Evolutionary conservation across 2,329 filamentous ascomycete genomes (phyloP), one percentile per base, ranked within the genome.

Genomic region (Cladophialophora carrionii): DNA sequence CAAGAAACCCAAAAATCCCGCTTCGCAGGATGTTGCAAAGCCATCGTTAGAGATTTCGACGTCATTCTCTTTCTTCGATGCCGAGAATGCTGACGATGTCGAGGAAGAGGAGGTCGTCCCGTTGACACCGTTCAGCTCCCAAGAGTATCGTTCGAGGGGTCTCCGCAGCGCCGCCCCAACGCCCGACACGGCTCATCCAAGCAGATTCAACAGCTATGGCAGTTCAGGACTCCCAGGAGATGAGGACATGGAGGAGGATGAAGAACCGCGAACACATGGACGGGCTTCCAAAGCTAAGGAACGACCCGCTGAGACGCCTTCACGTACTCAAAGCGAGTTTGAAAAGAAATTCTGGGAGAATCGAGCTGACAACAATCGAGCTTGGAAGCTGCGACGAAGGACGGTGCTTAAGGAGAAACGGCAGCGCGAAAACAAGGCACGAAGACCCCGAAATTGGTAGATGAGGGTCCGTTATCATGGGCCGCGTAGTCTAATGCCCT

Each of bases 161-260:
- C 75, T 90, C n/a, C 85, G 95, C 62, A 97, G 92, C 74, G 92
- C 92, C 5, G 95, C 95, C 2, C 95, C 95, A 0, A 99, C 95
- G 0, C 95, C 95, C 0, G 95, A 99, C 74, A 98, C 95, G 0
- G 92, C 92, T 1, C 87, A 92, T 65, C 87, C 90, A 1, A 87
- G 69, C 61, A 75, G 74, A 10, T 72, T 71, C 57, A 70, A 68
- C 29, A 70, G 69, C 61, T 71, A 70, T 61, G 65, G 64, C 55
- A 69, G 66, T 54, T 56, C 67, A 5, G 65, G 61, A 20, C 54
- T 65, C 8, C 55, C 63, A 32, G 63, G 57, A 24, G 68, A 72
- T 52, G 69, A 67, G 54, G 65, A 62, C 22, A 67, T 71, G n/a
- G 72, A 75, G 43, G 73, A 71, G 41, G 71, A 72, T 17, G 62